These are phyloP conservation scores for Senna siamea DNA, from an alignment of 306 rosid species.

Conservation along the genomic window DNA sequence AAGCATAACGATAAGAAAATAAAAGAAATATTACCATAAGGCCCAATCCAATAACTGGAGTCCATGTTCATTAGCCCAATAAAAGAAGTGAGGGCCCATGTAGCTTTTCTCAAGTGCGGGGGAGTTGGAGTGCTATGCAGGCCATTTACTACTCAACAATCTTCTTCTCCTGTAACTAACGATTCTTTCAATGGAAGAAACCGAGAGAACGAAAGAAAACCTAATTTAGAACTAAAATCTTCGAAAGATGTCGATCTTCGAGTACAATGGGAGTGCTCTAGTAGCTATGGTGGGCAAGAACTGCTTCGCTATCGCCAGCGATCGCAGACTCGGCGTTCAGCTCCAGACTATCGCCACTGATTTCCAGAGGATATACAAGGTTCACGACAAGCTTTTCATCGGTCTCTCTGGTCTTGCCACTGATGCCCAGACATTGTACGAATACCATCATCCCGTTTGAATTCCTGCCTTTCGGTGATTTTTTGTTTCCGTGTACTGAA, in stretches of 20 bases:
- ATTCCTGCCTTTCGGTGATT: too few relatives aligned
- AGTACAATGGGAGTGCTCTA: conserved; percentile 96
- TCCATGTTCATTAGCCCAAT: too few relatives aligned
- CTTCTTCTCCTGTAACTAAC: too few relatives aligned
- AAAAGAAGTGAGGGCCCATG: not conserved
- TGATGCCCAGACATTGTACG: conserved; percentile 89
- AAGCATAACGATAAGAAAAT: too few relatives aligned
- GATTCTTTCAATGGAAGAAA: too few relatives aligned
- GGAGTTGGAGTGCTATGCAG: not conserved
- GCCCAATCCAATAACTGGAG: not conserved
- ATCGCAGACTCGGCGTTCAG: conserved; percentile 96
- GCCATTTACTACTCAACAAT: not conserved
- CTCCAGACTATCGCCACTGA: conserved; percentile 95
- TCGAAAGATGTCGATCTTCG: conserved; percentile 69
- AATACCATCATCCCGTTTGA: too few relatives aligned
- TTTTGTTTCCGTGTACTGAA: not conserved
- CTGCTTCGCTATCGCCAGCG: conserved; percentile 97
- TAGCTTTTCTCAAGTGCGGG: not conserved
- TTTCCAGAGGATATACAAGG: conserved; percentile 75
- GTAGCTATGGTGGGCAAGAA: conserved; percentile 97
- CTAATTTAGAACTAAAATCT: too few relatives aligned
- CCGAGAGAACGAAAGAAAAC: too few relatives aligned
- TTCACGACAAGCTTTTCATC: conserved; percentile 77
- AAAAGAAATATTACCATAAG: too few relatives aligned
- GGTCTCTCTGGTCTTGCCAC: conserved; percentile 96